Percentiles rank a stretch among this genome's conserved stretches.
Conservation (phyloP, 2,329 filamentous ascomycete species). For the Talaromyces sp. region DNA sequence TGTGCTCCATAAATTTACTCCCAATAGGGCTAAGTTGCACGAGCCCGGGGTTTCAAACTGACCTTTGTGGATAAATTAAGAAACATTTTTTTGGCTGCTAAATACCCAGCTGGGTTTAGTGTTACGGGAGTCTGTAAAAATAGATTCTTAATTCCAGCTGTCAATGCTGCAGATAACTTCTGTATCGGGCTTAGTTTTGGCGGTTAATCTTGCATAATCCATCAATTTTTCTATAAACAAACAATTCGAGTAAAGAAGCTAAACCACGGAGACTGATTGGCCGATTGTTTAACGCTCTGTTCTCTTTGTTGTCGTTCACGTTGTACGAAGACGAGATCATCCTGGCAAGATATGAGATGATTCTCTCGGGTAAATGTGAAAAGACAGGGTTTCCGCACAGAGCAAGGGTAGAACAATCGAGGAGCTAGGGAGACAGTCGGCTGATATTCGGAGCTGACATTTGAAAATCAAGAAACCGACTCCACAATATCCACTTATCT, state of each 20-base stretch:
- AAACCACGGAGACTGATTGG: neutral
- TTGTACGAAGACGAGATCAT: neutral
- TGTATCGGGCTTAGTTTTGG: neutral
- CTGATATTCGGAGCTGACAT: neutral
- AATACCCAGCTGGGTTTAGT: neutral
- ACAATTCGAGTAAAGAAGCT: neutral
- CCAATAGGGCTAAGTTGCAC: neutral
- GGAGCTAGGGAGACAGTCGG: neutral
- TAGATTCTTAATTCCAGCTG: neutral
- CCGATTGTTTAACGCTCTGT: conserved; percentile 1
- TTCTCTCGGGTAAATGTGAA: neutral
- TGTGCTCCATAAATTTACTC: neutral
- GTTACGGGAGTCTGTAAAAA: neutral
- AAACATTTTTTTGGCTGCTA: conserved; percentile 1
- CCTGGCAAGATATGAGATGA: neutral
- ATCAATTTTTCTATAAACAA: conserved; percentile 2
- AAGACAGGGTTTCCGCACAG: neutral
- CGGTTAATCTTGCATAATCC: conserved; percentile 3
- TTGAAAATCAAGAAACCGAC: conserved; percentile 1
- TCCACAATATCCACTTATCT: neutral
- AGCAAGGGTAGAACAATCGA: neutral
- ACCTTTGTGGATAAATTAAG: conserved; percentile 13
- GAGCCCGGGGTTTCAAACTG: neutral
- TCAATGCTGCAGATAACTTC: conserved; percentile 4
- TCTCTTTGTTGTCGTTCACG: neutral